Base-by-base conservation (phyloP, 2,329 filamentous ascomycete genomes). In the Falciphora oryzae region DNA sequence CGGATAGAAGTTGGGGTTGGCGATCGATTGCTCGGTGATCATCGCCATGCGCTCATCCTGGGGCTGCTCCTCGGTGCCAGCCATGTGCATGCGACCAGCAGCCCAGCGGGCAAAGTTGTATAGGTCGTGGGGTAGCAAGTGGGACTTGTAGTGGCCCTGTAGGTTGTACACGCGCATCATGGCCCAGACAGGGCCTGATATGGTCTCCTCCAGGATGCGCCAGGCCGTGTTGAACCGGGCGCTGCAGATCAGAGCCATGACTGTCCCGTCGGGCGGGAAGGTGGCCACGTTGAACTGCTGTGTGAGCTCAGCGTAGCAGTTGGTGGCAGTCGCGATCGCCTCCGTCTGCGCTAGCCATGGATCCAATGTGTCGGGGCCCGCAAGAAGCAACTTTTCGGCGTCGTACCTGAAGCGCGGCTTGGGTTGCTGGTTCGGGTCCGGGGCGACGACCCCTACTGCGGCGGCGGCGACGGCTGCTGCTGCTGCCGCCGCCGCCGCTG, bases 121-220 rank as follows among this genome's bases (percentile, higher is more conserved):
- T n/a, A 59, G 63, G 63, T 70, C 68, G 22, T 64, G 59, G 2
- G 68, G 68, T 25, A 64, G 66, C 27, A 68, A 63, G 50, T 66
- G 66, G 13, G 67, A 65, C 58, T 64, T 64, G 57, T 64, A 67
- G 59, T 67, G 66, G 7, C 68, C 68, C 28, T 69, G 56, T 4
- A 66, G 50, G 31, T 56, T 29, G 22, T 32, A 58, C 38, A 63
- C 65, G 63, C 68, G 68, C 68, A 70, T 70, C 62, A 68, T 69
- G 2, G 68, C 67, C 68, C 68, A 70, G 27, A 69, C 68, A 14
- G 58, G 65, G 5, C 66, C 66, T 6, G 68, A 66, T 16, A 70
- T 66, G 60, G 68, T 68, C 31, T 65, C 68, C 35, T 66, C 57
- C 6, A 70, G 66, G 29, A 70, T 66, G n/a, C 65, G 65, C 68